Percentiles rank a stretch among this genome's conserved stretches.
These are phyloP conservation scores for Trypanosoma grayi DNA, from an alignment of 208 protist genomes.

Conservation along the genomic window DNA sequence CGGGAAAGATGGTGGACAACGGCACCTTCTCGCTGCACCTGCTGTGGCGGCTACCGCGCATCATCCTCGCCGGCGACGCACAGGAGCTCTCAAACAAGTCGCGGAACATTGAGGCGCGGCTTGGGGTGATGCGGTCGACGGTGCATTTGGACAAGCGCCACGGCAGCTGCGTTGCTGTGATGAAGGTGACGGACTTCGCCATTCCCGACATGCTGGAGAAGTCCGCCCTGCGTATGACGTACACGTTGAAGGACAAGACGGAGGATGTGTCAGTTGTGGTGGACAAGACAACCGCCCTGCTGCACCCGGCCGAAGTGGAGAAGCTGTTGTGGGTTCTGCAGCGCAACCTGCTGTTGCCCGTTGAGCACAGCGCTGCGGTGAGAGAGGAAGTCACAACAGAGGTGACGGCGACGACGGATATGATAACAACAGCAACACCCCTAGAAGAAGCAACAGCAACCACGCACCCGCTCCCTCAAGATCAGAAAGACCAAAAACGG, in stretches of 20 bases:
- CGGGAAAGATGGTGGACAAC: slow-evolving; percentile 52
- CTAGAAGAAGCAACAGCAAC: not conserved
- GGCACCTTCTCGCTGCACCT: slow-evolving; percentile 47
- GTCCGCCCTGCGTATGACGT: slow-evolving; percentile 44
- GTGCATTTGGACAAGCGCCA: slow-evolving; percentile 45
- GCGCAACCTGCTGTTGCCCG: slow-evolving; percentile 64
- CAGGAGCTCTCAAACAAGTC: slow-evolving; percentile 44
- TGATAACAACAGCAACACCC: not conserved
- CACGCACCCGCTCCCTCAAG: too few species aligned
- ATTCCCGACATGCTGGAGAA: slow-evolving; percentile 70
- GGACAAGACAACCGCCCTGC: slow-evolving; percentile 46
- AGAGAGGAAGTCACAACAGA: not conserved
- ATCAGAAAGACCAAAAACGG: not conserved
- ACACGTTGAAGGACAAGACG: slow-evolving; percentile 23
- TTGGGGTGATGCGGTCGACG: slow-evolving; percentile 64
- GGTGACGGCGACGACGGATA: not conserved
- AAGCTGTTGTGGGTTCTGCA: slow-evolving; percentile 50
- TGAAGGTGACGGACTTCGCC: slow-evolving; percentile 60
- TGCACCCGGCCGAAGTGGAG: slow-evolving; percentile 64
- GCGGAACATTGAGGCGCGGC: slow-evolving; percentile 54
- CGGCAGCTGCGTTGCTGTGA: slow-evolving; percentile 28
- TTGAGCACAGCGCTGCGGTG: not conserved
- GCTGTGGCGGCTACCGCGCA: slow-evolving; percentile 70
- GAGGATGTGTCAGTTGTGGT: slow-evolving; percentile 40
- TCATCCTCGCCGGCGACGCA: slow-evolving; percentile 63